Evolutionary conservation across 106 monocot genomes (phyloP), one percentile per base, ranked within the genome.

Genomic region (Dendrobium nobile): DNA sequence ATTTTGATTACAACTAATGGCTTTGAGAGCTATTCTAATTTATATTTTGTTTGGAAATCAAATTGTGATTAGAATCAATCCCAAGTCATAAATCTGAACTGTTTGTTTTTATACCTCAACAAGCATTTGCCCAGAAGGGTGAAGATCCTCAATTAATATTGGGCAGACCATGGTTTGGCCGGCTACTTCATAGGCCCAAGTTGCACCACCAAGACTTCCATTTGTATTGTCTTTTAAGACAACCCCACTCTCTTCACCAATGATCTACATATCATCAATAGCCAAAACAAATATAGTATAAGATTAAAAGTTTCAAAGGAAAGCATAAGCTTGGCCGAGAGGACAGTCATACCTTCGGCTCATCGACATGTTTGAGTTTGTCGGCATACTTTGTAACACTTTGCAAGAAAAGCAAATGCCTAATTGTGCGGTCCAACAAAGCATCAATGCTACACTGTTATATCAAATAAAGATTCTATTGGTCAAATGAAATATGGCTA

Each of bases 381-480:
- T 95, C 91, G 1, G 95, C 93, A 82, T 95, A 99, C 77, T 95
- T 91, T 17, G 90, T 93, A 54, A 99, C 87, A 51, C 90, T 95
- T 88, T 93, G 95, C 88, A 99, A 84, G 77, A 90, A 99, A 33
- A 95, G 83, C 99, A 99, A 93, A 80, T 99, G 99, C 75, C 90
- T 93, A 45, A 99, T 95, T 1, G 99, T 99, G n/a, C 93, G 93
- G 75, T 93, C 99, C 84, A 99, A 79, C 80, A 99, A 88, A 73
- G 95, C 84, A 82, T 99, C 99, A 67, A 99, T 99, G 84, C 99
- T 99, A 85, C 99, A 99, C 99, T 99, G 99, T 87, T 84, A 47
- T 19, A 82, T 76, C 51, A 81, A 79, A 45, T 15, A 55, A 80
- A 43, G 41, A 19, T 41, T 4, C 70, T 17, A 26, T 77, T 73